Evolutionary conservation across 2,329 filamentous ascomycete species (phyloP), one percentile per base, ranked within the genome.

Genomic region (Ampelomyces quisqualis): DNA sequence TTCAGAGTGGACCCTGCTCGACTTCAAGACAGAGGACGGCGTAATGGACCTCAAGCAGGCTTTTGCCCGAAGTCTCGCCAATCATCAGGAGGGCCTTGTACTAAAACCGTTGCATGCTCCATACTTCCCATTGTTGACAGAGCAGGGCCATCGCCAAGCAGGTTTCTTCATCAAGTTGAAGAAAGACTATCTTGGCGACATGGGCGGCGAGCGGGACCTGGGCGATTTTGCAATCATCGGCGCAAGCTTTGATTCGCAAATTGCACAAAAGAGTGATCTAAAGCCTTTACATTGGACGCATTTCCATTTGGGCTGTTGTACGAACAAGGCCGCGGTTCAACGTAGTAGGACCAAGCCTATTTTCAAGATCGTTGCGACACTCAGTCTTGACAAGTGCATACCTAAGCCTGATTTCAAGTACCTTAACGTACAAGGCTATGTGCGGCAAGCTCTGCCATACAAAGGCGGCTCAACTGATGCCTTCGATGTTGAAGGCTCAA

Each of bases 211-310:
- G 20, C 55, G 65, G 15, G 67, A 70, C 35, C 38, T 69, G 6
- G 86, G 86, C 7, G 90, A 95, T 63, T 87, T 95, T 60, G 84
- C 86, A 2, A 76, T 91, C 2, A 72, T 95, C 3, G 90, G 88
- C 0, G 90, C 81, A 5, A 80, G 81, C 13, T 90, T 85, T 53
- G 79, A 89, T 51, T 70, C 84, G 3, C 71, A 75, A 34, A 79
- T 81, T 47, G 85, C 84, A 6, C 75, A 73, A 31, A 71, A 75
- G 6, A 77, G 80, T 33, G 67, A 71, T 4, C 65, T 84, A 2
- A 71, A 73, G 5, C 73, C 75, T 13, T 58, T 87, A 29, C 76
- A 77, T 38, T 95, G 85, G 84, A 95, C 88, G 3, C 81, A 87
- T 35, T 95, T 94, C 58, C 84, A 86, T 57, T 68, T 95, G 11